Evolutionary conservation across 192 early-diverging fungal species (phyloP).

Genomic region (Geranomyces michiganensis): DNA sequence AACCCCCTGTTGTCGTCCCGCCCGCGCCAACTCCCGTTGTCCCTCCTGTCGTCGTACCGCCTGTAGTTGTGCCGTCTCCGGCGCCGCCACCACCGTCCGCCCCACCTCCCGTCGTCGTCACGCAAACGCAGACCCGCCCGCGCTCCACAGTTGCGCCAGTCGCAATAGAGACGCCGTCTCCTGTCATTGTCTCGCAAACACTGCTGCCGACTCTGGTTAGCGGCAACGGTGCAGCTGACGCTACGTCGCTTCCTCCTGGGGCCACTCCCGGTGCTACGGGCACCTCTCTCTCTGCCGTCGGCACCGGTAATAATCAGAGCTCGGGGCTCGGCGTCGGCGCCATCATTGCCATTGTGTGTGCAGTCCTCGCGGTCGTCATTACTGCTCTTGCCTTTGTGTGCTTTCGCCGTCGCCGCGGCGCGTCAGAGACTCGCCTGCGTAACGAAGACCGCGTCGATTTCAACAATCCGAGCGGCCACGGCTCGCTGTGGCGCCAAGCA

Average conservation of each 20-base stretch:
- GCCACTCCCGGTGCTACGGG: not conserved
- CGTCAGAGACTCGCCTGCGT: not conserved
- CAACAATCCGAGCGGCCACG: not conserved
- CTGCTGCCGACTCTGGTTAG: not conserved
- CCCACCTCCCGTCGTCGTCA: not conserved
- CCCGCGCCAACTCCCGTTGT: too few species aligned
- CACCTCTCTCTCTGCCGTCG: not conserved
- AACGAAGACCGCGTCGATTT: conserved; percentile 7
- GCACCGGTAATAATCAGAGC: not conserved
- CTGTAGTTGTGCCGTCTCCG: too few species aligned
- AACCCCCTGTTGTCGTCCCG: too few species aligned
- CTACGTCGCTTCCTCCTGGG: not conserved
- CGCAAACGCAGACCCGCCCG: not conserved
- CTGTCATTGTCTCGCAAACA: not conserved
- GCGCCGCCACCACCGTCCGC: too few species aligned
- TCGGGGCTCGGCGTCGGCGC: not conserved
- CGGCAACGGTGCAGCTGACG: not conserved
- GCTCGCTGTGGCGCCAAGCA: conserved; percentile 6
- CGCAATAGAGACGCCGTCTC: not conserved
- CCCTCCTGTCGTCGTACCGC: too few species aligned
- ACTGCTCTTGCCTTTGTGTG: not conserved
- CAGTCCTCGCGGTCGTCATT: not conserved
- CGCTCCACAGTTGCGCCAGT: not conserved
- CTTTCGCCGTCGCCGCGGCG: not conserved
- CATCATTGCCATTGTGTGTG: not conserved